Conservation (phyloP, 345 rosid species). For the Cardiospermum halicacabum region DNA sequence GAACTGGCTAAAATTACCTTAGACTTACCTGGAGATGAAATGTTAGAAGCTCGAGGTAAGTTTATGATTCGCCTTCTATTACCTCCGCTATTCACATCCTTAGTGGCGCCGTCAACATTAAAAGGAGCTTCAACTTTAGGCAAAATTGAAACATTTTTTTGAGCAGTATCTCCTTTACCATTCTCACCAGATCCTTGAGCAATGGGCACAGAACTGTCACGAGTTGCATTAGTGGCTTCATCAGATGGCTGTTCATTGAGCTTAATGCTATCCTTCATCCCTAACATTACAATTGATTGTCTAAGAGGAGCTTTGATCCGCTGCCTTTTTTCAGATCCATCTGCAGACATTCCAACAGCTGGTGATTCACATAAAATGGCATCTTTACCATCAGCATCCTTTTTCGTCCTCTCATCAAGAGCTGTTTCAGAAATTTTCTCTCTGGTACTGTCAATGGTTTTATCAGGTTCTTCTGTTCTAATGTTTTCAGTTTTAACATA, state of each 20-base stretch:
- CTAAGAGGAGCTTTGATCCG: constrained; percentile 15
- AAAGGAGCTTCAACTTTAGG: constrained; percentile 33
- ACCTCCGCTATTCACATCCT: constrained; percentile 39
- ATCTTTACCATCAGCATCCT: constrained; percentile 18
- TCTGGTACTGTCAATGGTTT: constrained; percentile 18
- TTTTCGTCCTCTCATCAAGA: constrained; percentile 18
- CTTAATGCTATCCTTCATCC: constrained; percentile 22
- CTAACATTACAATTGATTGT: constrained; percentile 22
- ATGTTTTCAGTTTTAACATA: constrained; percentile 25
- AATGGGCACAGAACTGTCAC: constrained; percentile 27
- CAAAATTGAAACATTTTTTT: constrained; percentile 32
- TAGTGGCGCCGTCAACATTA: constrained; percentile 33
- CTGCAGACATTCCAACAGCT: constrained; percentile 23
- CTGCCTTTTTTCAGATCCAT: constrained; percentile 23
- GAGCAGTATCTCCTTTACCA: constrained; percentile 26
- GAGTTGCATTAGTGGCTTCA: constrained; percentile 26
- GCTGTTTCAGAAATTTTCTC: constrained; percentile 18
- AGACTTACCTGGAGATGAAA: constrained; percentile 41
- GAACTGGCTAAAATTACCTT: constrained; percentile 43
- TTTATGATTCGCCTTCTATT: constrained; percentile 56
- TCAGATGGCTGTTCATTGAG: constrained; percentile 26
- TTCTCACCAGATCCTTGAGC: constrained; percentile 32
- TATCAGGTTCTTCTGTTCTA: constrained; percentile 25
- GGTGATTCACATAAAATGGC: constrained; percentile 24
- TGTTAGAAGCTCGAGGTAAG: constrained; percentile 43